Conservation (phyloP, 495 filamentous ascomycete species). For the Annulohypoxylon stygium region DNA sequence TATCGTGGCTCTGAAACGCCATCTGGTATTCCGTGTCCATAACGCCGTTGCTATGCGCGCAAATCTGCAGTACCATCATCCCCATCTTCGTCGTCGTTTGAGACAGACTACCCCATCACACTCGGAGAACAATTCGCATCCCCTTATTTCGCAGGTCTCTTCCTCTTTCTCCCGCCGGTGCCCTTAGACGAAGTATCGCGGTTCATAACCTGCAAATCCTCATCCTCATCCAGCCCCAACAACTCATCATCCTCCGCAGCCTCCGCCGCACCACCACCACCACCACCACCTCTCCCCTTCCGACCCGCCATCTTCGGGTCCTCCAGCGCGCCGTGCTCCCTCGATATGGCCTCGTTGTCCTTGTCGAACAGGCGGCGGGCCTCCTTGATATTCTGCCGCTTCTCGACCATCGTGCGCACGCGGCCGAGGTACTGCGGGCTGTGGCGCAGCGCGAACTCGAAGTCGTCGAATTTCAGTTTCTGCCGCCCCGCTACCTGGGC, state of each 20-base stretch:
- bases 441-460: constrained; percentile 89
- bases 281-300: too few relatives aligned
- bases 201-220: constrained; percentile 33
- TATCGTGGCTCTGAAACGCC: constrained; percentile 39
- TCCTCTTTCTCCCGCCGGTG: constrained; percentile 58
- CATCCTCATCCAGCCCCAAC: constrained; percentile 44
- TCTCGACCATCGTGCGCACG: constrained; percentile 86
- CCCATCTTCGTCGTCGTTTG: constrained; percentile 1
- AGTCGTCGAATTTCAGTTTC: constrained; percentile 98
- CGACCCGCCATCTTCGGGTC: constrained; percentile 1
- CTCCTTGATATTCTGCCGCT: constrained; percentile 82
- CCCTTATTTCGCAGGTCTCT: constrained; percentile 43
- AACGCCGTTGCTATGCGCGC: constrained; percentile 51
- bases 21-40: constrained; percentile 40
- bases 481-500: constrained; percentile 86
- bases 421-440: constrained; percentile 89
- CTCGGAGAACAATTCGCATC: constrained; percentile 9
- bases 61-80: constrained; percentile 32
- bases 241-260: constrained; percentile 21
- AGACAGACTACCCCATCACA: not conserved
- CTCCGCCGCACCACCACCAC: too few relatives aligned
- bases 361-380: constrained; percentile 75
- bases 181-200: constrained; percentile 45
- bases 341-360: constrained; percentile 58
- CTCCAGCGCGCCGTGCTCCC: constrained; percentile 37